Conservation (phyloP, 2,329 filamentous ascomycete species). For the Metarhizium rileyi region DNA sequence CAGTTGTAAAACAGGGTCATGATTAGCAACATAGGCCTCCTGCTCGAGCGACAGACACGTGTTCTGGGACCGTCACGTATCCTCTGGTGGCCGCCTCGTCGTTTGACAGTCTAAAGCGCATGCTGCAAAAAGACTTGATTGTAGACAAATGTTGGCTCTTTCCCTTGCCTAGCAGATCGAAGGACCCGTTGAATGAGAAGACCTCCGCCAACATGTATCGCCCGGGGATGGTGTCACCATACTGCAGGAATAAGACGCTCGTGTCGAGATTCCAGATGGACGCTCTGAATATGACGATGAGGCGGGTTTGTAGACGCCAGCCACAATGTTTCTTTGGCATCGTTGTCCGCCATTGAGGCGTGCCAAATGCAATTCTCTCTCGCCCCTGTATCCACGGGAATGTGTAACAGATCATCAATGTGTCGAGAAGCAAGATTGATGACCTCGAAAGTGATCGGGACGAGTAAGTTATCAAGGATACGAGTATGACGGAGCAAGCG, state of each 20-base stretch:
- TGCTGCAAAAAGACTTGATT: not conserved
- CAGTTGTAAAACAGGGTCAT: too few species aligned
- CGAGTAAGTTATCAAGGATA: conserved; percentile 47
- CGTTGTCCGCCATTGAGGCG: too few species aligned
- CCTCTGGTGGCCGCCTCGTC: too few species aligned
- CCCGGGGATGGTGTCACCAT: conserved; percentile 1
- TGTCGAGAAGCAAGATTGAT: conserved; percentile 53
- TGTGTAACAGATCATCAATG: conserved; percentile 70
- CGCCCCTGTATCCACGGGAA: conserved; percentile 67
- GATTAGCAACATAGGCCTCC: too few species aligned
- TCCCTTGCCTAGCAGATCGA: not conserved
- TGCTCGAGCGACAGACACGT: too few species aligned
- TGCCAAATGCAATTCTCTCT: too few species aligned
- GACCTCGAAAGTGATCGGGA: conserved; percentile 61
- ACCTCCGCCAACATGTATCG: not conserved
- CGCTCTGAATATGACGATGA: too few species aligned
- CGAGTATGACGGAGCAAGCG: conserved; percentile 48
- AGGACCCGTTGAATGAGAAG: not conserved
- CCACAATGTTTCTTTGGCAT: too few species aligned
- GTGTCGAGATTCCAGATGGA: too few species aligned
- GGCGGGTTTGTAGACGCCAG: too few species aligned
- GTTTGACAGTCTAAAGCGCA: not conserved
- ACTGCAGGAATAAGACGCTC: conserved; percentile 5
- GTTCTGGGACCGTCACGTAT: too few species aligned
- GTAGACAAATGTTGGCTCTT: not conserved